Evolutionary conservation across 2,329 filamentous ascomycete genomes (phyloP).

Genomic region (Pestalotiopsis sp.): DNA sequence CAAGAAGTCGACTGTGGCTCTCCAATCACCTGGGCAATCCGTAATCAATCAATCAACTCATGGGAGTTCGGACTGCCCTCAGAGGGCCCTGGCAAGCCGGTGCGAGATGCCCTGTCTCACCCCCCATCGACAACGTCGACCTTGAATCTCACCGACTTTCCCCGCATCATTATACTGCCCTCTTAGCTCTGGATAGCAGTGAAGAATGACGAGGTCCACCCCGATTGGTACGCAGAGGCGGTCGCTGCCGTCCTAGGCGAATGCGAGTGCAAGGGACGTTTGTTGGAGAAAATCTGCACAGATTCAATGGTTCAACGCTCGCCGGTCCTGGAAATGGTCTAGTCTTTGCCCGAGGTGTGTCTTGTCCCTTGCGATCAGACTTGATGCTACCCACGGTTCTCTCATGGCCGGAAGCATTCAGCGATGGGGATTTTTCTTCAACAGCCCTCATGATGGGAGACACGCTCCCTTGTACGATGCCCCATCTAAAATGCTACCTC

Average conservation of each 20-base stretch:
- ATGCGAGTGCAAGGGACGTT: neutral
- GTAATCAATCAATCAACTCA: neutral
- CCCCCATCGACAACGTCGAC: neutral
- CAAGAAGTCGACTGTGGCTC: neutral
- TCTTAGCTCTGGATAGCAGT: neutral
- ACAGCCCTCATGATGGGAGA: neutral
- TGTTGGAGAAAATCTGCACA: neutral
- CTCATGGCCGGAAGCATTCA: neutral
- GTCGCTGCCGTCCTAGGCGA: conserved; percentile 4
- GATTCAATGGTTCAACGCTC: neutral
- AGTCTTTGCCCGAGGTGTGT: neutral
- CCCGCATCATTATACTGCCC: conserved; percentile 1
- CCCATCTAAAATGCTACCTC: neutral
- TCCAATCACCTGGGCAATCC: neutral
- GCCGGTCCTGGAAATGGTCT: neutral
- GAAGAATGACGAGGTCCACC: neutral
- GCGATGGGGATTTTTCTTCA: neutral
- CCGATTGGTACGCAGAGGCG: conserved; percentile 4
- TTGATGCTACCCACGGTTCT: neutral
- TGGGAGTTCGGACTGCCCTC: no score
- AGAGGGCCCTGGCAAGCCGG: neutral
- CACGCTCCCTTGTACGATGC: neutral
- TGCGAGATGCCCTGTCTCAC: neutral
- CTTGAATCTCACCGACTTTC: conserved; percentile 10
- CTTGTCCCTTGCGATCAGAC: neutral